A percentile compares a stretch with the other conserved stretches of the same genome.
These are phyloP conservation scores for Kurtzmaniella quercitrusa DNA, from an alignment of 1,139 yeast species.

Conservation along the genomic window DNA sequence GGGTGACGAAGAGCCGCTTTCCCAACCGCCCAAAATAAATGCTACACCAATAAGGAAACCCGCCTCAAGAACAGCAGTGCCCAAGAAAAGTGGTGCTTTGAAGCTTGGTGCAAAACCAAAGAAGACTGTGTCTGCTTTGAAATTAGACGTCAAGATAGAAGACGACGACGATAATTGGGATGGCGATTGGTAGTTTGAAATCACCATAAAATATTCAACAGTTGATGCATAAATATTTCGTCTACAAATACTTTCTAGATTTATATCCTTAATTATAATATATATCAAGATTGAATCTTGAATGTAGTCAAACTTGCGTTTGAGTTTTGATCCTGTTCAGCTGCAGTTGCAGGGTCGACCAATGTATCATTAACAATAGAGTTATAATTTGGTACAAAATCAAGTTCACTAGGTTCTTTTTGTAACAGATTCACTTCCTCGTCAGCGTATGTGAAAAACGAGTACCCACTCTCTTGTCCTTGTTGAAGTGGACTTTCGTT, in stretches of 20 bases:
- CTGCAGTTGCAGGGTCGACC: constrained; percentile 1
- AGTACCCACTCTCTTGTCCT: constrained; percentile 8
- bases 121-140: constrained; percentile 22
- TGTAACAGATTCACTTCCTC: constrained; percentile 14
- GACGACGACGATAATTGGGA: constrained; percentile 58
- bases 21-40: constrained; percentile 8
- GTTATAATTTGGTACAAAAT: constrained; percentile 39
- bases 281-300: neutral
- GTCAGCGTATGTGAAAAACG: constrained; percentile 15
- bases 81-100: constrained; percentile 20
- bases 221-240: no score
- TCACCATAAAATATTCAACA: neutral
- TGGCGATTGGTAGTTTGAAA: constrained; percentile 24
- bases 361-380: constrained; percentile 23
- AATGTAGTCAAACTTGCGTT: constrained; percentile 1
- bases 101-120: constrained; percentile 24
- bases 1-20: constrained; percentile 21
- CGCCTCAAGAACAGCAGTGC: constrained; percentile 9
- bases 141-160: constrained; percentile 36
- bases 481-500: neutral
- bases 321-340: constrained; percentile 1
- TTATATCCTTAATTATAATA: no score
- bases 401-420: constrained; percentile 22
- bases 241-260: neutral
- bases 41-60: constrained; percentile 12